Conservation (phyloP, 169 alveolate species). For the Plasmodium sp. region DNA sequence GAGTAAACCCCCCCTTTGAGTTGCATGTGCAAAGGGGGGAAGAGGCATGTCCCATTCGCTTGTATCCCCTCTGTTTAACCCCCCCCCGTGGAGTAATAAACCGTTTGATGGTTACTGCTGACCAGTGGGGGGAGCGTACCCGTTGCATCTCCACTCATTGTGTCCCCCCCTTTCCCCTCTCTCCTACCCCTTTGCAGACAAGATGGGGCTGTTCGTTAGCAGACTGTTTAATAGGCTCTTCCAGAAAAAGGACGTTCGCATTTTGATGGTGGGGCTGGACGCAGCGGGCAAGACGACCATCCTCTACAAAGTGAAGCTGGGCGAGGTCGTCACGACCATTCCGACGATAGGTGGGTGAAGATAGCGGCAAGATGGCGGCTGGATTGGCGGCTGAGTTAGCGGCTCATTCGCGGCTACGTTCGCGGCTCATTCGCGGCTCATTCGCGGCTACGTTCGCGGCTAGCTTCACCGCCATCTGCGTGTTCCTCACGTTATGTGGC, state of each 20-base stretch:
- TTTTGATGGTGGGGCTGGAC: slow-evolving; percentile 97
- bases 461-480: neutral
- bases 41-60: neutral
- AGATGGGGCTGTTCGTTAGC: slow-evolving; percentile 90
- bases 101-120: neutral
- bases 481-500: neutral
- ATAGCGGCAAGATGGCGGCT: no score
- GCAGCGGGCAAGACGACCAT: slow-evolving; percentile 99
- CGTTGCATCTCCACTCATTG: neutral
- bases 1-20: neutral
- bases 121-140: neutral
- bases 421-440: neutral
- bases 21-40: neutral
- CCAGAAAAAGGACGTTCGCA: slow-evolving; percentile 95
- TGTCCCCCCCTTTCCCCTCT: neutral
- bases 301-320: slow-evolving; percentile 95
- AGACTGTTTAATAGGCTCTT: slow-evolving; percentile 87
- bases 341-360: slow-evolving; percentile 96
- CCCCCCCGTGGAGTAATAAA: neutral
- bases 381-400: no score
- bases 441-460: no score
- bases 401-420: no score
- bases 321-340: slow-evolving; percentile 96
- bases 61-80: neutral
- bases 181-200: neutral